Evolutionary conservation across 345 rosid genomes (phyloP), one percentile per base, ranked within the genome.

Genomic region (Ceriops zippeliana): DNA sequence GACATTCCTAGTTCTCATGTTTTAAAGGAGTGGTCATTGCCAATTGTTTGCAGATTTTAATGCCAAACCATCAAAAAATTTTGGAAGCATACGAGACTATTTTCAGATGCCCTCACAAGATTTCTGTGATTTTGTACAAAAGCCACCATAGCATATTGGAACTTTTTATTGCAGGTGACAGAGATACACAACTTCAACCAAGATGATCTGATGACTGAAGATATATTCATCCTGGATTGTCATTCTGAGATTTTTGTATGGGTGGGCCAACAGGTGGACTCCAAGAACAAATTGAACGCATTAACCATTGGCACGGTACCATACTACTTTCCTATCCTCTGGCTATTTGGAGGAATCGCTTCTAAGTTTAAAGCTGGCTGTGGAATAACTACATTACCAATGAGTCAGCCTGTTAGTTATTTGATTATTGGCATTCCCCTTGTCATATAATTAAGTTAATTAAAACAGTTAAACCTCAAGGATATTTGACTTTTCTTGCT

Each of bases 191-290:
- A 81, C 83, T 96, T 90, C 71, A 74, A 88, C 51, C 98, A 92
- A 81, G 99, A 96, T 77, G 98, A 96, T 85, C 76, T 96, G 83
- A 90, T 96, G 99, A 92, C 99, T 5, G 99, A 96, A 83, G 99
- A 96, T 77, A 87, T 90, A 73, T 90, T 86, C 82, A 83, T 96
- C 80, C 87, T 96, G 75, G 89, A 96, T 86, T 83, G 89, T 82
- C 92, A 90, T 79, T 84, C 89, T 31, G 92, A 88, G 64, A 79
- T 90, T 73, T 96, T 81, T 84, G 88, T 92, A 62, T 96, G 99
- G 99, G 95, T 90, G 32, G 99, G 99, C 61, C 95, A 89, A 76
- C 84, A 86, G 71, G 98, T 89, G 67, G 96, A 96, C 72, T 58
- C 91, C 61, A 87, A 89, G 84, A 90, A 66, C 58, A 92, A 81